These are phyloP conservation scores for Gymnopilus dilepis DNA, from an alignment of 768 basidiomycete species.

Conservation along the genomic window DNA sequence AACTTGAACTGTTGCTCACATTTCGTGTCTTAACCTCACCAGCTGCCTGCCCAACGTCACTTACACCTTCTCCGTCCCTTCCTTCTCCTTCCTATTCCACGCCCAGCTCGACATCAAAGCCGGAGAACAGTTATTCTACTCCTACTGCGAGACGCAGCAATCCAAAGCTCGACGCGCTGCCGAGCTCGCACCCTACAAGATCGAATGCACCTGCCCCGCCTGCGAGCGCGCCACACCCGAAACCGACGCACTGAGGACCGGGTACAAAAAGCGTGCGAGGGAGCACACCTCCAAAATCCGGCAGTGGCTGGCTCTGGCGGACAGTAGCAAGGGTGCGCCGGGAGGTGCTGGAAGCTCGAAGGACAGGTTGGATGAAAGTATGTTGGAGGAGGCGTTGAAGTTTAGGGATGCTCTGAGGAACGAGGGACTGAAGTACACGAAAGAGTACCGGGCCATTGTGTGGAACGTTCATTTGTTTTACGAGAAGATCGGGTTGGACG, in stretches of 20 bases:
- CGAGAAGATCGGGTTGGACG: not conserved
- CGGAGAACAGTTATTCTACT: conserved; percentile 38
- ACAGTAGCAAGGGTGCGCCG: not conserved
- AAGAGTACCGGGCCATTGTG: not conserved
- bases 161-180: conserved; percentile 29
- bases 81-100: conserved; percentile 36
- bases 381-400: not conserved
- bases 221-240: conserved; percentile 29
- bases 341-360: not conserved
- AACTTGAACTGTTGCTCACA: not conserved
- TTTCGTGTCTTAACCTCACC: not conserved
- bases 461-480: not conserved
- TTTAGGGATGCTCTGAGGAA: not conserved
- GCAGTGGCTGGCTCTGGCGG: not conserved
- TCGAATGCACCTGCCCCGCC: conserved; percentile 32
- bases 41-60: conserved; percentile 39
- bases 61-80: conserved; percentile 30
- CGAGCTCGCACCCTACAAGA: conserved; percentile 34
- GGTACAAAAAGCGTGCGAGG: conserved; percentile 10
- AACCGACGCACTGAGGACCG: conserved; percentile 31
- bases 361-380: not conserved
- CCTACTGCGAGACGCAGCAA: conserved; percentile 31
- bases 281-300: not conserved
- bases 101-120: conserved; percentile 34
- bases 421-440: not conserved